Evolutionary conservation across 768 basidiomycete genomes (phyloP), one percentile per base, ranked within the genome.

Genomic region (Naganishia antarctica): DNA sequence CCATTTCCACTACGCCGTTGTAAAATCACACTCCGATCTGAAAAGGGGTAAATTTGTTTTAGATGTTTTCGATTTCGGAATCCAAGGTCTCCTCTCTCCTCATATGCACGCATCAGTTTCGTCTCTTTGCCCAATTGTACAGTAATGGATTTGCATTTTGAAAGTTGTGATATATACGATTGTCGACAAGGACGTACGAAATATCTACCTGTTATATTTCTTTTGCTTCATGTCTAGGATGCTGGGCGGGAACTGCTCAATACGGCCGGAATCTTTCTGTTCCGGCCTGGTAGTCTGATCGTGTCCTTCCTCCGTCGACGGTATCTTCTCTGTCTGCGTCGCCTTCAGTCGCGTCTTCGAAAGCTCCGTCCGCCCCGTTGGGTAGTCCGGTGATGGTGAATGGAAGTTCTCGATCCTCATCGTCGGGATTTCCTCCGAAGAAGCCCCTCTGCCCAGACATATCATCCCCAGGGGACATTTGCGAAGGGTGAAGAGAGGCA

Each of bases 301-400:
- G 37, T 18, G 53, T 57, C 37, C 53, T 31, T 41, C 53, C 53
- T 21, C 53, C 53, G n/a, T 57, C 37, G 5, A 40, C 53, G 23
- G 34, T 40, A 15, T 34, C 23, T 26, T 26, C 34, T 7, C 34
- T 41, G 16, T 37, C 53, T n/a, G n/a, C n/a, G 26, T 40, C 53
- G 8, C 26, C 53, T 29, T 57, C 53, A 5, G 32, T 12, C 13
- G 53, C 53, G 23, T 57, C 34, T n/a, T 25, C 34, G 25, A 57
- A 57, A 26, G 53, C 53, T 37, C 53, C 53, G 26, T 57, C 53
- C 13, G 53, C 53, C 6, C 53, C 53, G 25, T 37, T 26, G 18
- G 53, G 53, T 21, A 57, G 23, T 41, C 53, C 53, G 11, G 53
- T 57, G 34, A 57, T 57, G n/a, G 53, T 57, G 53, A 57, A 57